Evolutionary conservation across 2,329 filamentous ascomycete species (phyloP).

Genomic region (Thyridium curvatum): DNA sequence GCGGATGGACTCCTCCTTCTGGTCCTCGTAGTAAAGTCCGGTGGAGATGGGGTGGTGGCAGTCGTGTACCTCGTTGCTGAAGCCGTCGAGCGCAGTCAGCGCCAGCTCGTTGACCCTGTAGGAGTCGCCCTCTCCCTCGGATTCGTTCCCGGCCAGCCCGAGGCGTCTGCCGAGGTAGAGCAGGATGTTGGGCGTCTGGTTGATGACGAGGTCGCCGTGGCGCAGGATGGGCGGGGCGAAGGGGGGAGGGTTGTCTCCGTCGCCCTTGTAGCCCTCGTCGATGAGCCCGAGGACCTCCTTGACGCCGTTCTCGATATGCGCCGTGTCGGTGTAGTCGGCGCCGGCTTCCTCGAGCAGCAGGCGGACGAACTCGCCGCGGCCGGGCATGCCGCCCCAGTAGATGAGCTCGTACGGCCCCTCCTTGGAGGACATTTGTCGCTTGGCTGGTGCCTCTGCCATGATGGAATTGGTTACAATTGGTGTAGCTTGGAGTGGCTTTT

Average conservation of each 20-base stretch:
- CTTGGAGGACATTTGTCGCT: slow-evolving; percentile 34
- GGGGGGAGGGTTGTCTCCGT: slow-evolving; percentile 54
- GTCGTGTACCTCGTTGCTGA: slow-evolving; percentile 68
- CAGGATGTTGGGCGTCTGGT: slow-evolving; percentile 68
- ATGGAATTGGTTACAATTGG: too few species aligned
- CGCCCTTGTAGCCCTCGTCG: slow-evolving; percentile 35
- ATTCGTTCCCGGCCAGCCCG: slow-evolving; percentile 40
- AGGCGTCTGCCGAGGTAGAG: slow-evolving; percentile 60
- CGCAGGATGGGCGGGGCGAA: slow-evolving; percentile 63
- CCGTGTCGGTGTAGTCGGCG: slow-evolving; percentile 57
- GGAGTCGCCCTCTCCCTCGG: slow-evolving; percentile 34
- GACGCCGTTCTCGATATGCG: slow-evolving; percentile 41
- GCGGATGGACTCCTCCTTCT: slow-evolving; percentile 59
- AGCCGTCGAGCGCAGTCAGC: slow-evolving; percentile 63
- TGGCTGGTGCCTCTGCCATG: slow-evolving; percentile 10
- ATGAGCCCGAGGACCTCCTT: slow-evolving; percentile 41
- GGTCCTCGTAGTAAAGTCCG: slow-evolving; percentile 64
- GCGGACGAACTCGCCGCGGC: slow-evolving; percentile 69
- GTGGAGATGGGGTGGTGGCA: slow-evolving; percentile 65
- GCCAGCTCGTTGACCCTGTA: slow-evolving; percentile 57
- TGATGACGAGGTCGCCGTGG: slow-evolving; percentile 55
- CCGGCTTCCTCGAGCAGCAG: slow-evolving; percentile 65
- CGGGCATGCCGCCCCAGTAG: slow-evolving; percentile 68
- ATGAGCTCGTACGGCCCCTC: slow-evolving; percentile 52
- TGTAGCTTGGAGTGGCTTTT: too few species aligned